Percentiles rank a stretch among this genome's conserved stretches.
These are phyloP conservation scores for Mucor lusitanicus DNA, from an alignment of 371 early-diverging fungal genomes.

Conservation along the genomic window DNA sequence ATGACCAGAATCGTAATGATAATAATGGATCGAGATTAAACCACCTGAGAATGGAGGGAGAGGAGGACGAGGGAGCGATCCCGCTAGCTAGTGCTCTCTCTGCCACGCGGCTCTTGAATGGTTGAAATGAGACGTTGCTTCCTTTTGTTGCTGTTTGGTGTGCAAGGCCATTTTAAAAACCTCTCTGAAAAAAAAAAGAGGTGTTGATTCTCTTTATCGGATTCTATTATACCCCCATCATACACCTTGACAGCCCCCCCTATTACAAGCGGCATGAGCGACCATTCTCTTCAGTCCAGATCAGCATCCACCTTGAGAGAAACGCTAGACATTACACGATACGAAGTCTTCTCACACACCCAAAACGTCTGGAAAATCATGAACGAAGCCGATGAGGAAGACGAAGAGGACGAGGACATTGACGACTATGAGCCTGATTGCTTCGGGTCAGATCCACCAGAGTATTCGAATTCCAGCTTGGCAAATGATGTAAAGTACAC, in stretches of 20 bases:
- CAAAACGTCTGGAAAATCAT: background rate
- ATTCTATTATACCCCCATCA: background rate
- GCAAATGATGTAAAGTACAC: no score
- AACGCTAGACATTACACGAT: background rate
- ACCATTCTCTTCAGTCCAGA: background rate
- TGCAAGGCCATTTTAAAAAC: background rate
- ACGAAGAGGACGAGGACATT: background rate
- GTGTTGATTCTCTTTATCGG: background rate
- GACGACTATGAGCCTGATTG: background rate
- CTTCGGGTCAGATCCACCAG: background rate
- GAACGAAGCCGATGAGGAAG: background rate
- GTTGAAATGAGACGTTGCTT: no score
- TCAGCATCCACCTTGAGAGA: background rate
- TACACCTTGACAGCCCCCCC: background rate
- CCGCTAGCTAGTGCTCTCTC: no score
- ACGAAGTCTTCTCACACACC: background rate
- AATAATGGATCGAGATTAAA: no score
- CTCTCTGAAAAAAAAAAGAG: background rate
- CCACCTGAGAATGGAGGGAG: no score
- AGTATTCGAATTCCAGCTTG: background rate
- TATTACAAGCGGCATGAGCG: background rate
- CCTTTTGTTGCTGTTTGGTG: no score
- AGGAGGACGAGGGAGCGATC: no score
- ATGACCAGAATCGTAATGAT: no score
- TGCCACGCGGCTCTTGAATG: no score